phyloP scores from a whole-genome alignment of 192 early-diverging fungal genomes.

The Obelidium mucronatum region DNA sequence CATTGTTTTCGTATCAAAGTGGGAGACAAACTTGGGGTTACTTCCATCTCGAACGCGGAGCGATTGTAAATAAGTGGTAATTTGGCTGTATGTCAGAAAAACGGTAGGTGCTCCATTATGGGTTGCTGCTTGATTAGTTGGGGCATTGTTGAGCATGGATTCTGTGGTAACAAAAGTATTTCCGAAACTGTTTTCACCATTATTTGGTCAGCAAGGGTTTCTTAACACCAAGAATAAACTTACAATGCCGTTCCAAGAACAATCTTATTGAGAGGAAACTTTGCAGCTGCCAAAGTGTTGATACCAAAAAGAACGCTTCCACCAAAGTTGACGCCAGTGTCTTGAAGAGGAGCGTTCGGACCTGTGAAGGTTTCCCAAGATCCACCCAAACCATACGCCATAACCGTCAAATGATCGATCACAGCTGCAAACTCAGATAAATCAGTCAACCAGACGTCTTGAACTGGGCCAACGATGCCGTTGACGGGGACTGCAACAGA shows the following conservation, averaged over 20 bases:
- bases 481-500: not conserved
- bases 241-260: slow-evolving; percentile 4
- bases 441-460: not conserved
- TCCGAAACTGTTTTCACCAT: not conserved
- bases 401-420: not conserved
- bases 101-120: not conserved
- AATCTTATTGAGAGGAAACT: slow-evolving; percentile 1
- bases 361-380: not conserved
- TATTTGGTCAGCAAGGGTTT: too few relatives aligned
- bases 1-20: too few relatives aligned
- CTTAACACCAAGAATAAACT: not conserved
- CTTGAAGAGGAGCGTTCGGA: slow-evolving; percentile 1
- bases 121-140: not conserved
- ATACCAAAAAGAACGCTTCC: not conserved
- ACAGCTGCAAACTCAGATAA: not conserved
- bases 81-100: not conserved
- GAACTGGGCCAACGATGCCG: not conserved
- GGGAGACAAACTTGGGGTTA: slow-evolving; percentile 80
- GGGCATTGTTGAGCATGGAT: not conserved
- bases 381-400: slow-evolving; percentile 13
- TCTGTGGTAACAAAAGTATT: not conserved
- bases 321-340: not conserved
- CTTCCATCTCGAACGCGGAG: slow-evolving; percentile 65
- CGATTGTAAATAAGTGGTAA: slow-evolving; percentile 4
- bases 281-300: not conserved